A percentile compares a stretch with the other conserved stretches of the same genome.
Evolutionary conservation across 805 yeast genomes (phyloP).

Genomic region (Metschnikowia hibisci): DNA sequence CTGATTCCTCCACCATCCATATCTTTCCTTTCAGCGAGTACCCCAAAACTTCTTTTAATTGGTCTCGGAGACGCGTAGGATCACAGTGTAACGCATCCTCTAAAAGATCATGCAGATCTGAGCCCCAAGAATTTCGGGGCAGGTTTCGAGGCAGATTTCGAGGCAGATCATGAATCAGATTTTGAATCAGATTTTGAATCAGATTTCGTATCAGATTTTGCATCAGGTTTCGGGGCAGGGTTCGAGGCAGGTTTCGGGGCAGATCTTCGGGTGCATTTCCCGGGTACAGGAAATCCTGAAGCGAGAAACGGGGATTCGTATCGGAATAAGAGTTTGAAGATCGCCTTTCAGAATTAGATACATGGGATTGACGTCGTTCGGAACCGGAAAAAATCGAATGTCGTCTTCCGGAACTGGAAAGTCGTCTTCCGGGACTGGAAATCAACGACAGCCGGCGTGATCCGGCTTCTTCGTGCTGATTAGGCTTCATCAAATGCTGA

Average conservation of each 20-base stretch:
- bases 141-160: too few relatives aligned
- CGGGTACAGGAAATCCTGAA: conserved; percentile 2
- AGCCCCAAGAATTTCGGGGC: too few relatives aligned
- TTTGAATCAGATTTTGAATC: too few relatives aligned
- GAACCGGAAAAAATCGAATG: background rate
- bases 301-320: background rate
- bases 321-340: background rate
- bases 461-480: too few relatives aligned
- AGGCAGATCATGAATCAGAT: too few relatives aligned
- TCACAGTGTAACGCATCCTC: background rate
- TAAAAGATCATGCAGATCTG: background rate
- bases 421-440: too few relatives aligned
- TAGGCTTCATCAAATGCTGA: too few relatives aligned
- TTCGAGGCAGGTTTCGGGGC: too few relatives aligned
- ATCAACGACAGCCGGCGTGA: too few relatives aligned
- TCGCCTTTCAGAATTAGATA: background rate
- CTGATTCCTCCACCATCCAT: background rate
- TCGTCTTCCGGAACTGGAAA: too few relatives aligned
- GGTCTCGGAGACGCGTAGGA: background rate
- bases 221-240: too few relatives aligned
- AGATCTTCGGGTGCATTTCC: background rate
- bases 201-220: too few relatives aligned
- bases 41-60: conserved; percentile 1
- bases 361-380: background rate
- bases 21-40: background rate